Conservation (phyloP, 2,329 filamentous ascomycete species). For the Thermomyces lanuginosus region DNA sequence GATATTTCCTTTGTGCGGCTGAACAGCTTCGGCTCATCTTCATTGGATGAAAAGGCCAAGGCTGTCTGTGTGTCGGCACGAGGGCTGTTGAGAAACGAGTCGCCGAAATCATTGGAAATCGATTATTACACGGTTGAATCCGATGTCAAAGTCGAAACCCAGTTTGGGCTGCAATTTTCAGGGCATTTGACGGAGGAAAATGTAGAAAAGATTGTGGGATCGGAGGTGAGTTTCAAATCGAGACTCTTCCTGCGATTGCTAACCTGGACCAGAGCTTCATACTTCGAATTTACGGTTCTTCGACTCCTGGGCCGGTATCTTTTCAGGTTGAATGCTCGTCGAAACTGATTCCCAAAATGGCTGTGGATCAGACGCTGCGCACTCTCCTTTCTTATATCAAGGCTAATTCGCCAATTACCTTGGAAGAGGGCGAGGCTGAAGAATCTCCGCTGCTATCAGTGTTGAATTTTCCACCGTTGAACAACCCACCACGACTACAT, state of each 20-base stretch:
- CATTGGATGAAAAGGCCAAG: not conserved
- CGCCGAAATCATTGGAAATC: too few species aligned
- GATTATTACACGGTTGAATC: not conserved
- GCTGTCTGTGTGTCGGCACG: not conserved
- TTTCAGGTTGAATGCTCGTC: slow-evolving; percentile 8
- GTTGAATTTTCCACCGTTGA: slow-evolving; percentile 13
- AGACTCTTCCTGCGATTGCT: too few species aligned
- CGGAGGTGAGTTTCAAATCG: too few species aligned
- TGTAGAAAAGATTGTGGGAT: too few species aligned
- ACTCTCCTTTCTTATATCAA: too few species aligned
- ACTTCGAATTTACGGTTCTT: not conserved
- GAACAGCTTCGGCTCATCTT: slow-evolving; percentile 1
- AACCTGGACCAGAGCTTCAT: too few species aligned
- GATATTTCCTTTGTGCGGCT: slow-evolving; percentile 8
- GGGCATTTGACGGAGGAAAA: too few species aligned
- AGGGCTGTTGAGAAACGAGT: too few species aligned
- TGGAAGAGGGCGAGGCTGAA: not conserved
- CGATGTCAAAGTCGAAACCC: not conserved
- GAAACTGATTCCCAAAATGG: slow-evolving; percentile 9
- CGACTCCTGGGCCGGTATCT: slow-evolving; percentile 5
- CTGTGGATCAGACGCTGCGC: slow-evolving; percentile 10
- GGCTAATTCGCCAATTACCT: too few species aligned
- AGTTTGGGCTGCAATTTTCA: slow-evolving; percentile 1
- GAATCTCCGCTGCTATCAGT: slow-evolving; percentile 10
- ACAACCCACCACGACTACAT: slow-evolving; percentile 10